A percentile compares a stretch with the other conserved stretches of the same genome.
Conservation (phyloP, 2,329 filamentous ascomycete genomes). For the Paecilomyces fulvus region DNA sequence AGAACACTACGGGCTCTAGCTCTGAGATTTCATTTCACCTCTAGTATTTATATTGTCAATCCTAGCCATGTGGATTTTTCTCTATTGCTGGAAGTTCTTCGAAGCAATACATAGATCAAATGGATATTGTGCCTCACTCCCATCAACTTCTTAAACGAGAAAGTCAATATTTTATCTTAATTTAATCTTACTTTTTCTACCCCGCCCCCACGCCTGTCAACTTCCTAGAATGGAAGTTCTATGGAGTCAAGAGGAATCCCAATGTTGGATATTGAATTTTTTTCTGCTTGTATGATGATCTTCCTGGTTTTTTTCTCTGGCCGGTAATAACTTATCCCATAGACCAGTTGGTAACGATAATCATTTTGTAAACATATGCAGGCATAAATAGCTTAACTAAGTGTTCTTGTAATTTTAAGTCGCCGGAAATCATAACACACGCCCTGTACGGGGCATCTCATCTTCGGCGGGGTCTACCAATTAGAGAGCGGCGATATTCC, state of each 20-base stretch:
- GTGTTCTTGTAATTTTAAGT: neutral
- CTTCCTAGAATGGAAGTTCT: neutral
- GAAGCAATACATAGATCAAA: neutral
- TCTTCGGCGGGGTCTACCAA: neutral
- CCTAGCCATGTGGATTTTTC: neutral
- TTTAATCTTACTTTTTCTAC: neutral
- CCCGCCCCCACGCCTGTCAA: neutral
- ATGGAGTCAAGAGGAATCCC: neutral
- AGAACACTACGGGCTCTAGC: too few species aligned
- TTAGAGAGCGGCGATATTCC: neutral
- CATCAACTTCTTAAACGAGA: neutral
- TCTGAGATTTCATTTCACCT: neutral
- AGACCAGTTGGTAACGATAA: too few species aligned
- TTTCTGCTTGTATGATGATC: too few species aligned
- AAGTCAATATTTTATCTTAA: too few species aligned
- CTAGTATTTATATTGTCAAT: neutral
- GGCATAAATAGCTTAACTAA: neutral
- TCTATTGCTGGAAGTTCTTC: neutral
- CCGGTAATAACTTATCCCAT: too few species aligned
- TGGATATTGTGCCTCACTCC: neutral
- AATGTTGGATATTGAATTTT: too few species aligned
- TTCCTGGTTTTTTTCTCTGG: too few species aligned
- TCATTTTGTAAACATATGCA: too few species aligned
- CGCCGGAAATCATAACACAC: neutral
- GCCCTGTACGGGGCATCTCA: neutral